phyloP scores from a whole-genome alignment of 2,329 filamentous ascomycete species.

The Alternaria consortialis region DNA sequence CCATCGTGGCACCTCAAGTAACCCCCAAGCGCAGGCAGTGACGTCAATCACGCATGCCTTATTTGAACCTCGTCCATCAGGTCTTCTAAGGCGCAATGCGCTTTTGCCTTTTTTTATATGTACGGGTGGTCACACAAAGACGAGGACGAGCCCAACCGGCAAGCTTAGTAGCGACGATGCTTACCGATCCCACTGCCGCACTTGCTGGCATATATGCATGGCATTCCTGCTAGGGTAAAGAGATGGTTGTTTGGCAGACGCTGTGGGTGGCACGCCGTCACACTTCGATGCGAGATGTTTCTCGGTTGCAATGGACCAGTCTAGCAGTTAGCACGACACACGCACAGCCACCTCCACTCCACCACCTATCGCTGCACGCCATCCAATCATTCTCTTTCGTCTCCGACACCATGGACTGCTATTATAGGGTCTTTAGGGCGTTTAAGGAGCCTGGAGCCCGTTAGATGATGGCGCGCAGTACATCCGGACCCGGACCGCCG shows the following conservation, averaged over 20 bases:
- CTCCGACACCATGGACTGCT: neutral
- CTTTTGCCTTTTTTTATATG: neutral
- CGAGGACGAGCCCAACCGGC: neutral
- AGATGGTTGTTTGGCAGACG: neutral
- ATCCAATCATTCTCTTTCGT: conserved; percentile 2
- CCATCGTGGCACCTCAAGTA: conserved; percentile 1
- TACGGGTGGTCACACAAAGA: neutral
- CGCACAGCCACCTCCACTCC: conserved; percentile 8
- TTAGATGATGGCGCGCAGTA: neutral
- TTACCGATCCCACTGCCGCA: neutral
- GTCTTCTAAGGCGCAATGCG: neutral
- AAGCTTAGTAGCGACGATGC: neutral
- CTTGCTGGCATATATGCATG: neutral
- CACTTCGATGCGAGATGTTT: neutral
- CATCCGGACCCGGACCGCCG: conserved; percentile 9
- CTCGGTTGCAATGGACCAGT: neutral
- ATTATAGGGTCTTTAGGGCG: neutral
- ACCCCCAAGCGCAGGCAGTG: neutral
- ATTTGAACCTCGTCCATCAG: conserved; percentile 2
- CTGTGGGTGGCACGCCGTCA: conserved; percentile 3
- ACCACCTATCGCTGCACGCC: neutral
- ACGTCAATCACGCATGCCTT: conserved; percentile 3
- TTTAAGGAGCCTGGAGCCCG: conserved; percentile 2
- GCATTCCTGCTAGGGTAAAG: conserved; percentile 1
- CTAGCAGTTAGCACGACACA: neutral